phyloP scores from a whole-genome alignment of 2,329 filamentous ascomycete species.

The Aspergillus novoparasiticus region DNA sequence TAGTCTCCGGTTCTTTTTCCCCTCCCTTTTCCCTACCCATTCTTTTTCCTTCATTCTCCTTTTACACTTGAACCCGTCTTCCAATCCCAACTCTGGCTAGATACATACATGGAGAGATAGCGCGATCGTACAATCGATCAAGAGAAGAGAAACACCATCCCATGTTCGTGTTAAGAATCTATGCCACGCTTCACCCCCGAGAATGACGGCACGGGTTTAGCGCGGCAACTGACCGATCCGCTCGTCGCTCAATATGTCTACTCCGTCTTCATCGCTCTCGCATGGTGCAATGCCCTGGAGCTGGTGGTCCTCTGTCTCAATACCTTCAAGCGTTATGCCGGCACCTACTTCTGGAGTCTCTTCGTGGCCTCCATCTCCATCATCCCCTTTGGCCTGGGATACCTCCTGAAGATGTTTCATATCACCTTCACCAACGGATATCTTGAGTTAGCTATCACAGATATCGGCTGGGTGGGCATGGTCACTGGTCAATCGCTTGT shows the following conservation, averaged over 20 bases:
- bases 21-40: neutral
- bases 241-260: constrained; percentile 33
- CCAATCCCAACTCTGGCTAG: no score
- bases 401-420: constrained; percentile 48
- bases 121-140: neutral
- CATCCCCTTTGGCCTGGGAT: constrained; percentile 48
- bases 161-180: neutral
- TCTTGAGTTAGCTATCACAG: constrained; percentile 41
- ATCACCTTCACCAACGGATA: constrained; percentile 38
- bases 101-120: neutral
- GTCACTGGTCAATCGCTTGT: constrained; percentile 53
- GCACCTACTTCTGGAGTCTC: constrained; percentile 54
- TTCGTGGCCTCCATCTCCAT: constrained; percentile 47
- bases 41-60: neutral
- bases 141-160: neutral
- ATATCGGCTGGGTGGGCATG: constrained; percentile 49
- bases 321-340: constrained; percentile 49
- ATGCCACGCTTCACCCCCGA: constrained; percentile 17
- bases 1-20: neutral
- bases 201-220: constrained; percentile 12
- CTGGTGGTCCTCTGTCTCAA: constrained; percentile 50
- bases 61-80: no score
- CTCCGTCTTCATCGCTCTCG: constrained; percentile 43
- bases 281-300: constrained; percentile 53
- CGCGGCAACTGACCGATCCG: constrained; percentile 3